Evolutionary conservation across 2,329 filamentous ascomycete genomes (phyloP).

Genomic region (Hypoxylon sp.): DNA sequence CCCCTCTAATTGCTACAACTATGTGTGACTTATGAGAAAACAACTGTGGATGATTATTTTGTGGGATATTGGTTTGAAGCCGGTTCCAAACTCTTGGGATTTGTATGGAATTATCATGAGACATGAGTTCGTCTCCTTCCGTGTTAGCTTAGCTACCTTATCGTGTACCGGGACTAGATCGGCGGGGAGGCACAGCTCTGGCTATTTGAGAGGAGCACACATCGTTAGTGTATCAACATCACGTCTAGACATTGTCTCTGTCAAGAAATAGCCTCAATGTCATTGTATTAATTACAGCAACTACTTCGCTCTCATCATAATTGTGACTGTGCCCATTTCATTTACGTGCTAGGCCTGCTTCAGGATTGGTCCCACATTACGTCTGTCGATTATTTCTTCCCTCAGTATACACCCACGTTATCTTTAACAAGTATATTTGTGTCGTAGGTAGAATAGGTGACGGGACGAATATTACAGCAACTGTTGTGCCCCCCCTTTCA

Average conservation of each 20-base stretch:
- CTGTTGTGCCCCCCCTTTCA: no score
- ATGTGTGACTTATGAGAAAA: slow-evolving; percentile 39
- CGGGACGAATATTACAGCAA: no score
- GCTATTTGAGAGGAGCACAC: slow-evolving; percentile 20
- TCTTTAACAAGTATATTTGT: no score
- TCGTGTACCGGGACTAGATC: slow-evolving; percentile 22
- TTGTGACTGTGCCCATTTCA: slow-evolving; percentile 1
- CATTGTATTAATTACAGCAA: slow-evolving; percentile 35
- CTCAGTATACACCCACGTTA: neutral
- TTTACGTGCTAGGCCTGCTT: neutral
- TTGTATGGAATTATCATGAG: slow-evolving; percentile 28
- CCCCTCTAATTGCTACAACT: slow-evolving; percentile 39
- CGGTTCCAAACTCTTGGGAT: slow-evolving; percentile 19
- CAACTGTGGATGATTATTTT: slow-evolving; percentile 11
- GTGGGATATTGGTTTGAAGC: slow-evolving; percentile 11
- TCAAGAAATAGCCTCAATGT: slow-evolving; percentile 30
- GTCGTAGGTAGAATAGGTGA: no score
- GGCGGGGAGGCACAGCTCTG: slow-evolving; percentile 22
- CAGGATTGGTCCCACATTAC: neutral
- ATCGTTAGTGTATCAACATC: slow-evolving; percentile 35
- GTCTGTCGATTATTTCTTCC: neutral
- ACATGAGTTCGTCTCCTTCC: slow-evolving; percentile 40
- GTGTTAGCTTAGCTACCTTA: slow-evolving; percentile 19
- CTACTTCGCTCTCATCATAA: slow-evolving; percentile 18
- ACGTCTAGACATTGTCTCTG: slow-evolving; percentile 31